Evolutionary conservation across 78 protist species (phyloP).

Genomic region (Guillardia theta): DNA sequence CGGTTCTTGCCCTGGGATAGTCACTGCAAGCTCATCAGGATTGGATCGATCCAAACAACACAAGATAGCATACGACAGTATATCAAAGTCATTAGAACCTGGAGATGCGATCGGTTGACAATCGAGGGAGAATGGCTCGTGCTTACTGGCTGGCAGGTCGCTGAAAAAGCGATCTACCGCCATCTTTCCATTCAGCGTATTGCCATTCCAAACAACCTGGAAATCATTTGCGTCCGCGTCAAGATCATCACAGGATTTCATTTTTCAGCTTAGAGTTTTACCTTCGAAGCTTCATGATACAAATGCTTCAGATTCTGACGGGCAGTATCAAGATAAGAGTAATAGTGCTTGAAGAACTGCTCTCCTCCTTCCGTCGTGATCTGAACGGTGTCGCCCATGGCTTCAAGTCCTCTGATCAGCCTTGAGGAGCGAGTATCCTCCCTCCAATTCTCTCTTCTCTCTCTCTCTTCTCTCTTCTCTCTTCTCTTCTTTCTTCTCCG

Average conservation of each 20-base stretch:
- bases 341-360: neutral
- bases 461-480: no score
- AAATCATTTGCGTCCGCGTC: neutral
- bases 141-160: neutral
- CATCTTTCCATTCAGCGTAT: neutral
- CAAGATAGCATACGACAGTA: neutral
- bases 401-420: no score
- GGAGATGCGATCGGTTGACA: neutral
- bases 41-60: neutral
- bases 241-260: neutral
- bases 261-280: neutral
- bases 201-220: constrained; percentile 4
- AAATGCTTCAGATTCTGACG: neutral
- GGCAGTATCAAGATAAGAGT: neutral
- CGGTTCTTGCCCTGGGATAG: neutral
- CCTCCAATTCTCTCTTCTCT: no score
- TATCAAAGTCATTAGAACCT: neutral
- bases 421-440: no score
- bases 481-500: no score
- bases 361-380: neutral
- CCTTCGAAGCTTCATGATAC: neutral
- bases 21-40: neutral
- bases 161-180: neutral
- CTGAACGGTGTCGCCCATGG: neutral
- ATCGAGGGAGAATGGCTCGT: neutral